Conservation (phyloP, 306 rosid genomes). For the Pyrus pyrifolia region DNA sequence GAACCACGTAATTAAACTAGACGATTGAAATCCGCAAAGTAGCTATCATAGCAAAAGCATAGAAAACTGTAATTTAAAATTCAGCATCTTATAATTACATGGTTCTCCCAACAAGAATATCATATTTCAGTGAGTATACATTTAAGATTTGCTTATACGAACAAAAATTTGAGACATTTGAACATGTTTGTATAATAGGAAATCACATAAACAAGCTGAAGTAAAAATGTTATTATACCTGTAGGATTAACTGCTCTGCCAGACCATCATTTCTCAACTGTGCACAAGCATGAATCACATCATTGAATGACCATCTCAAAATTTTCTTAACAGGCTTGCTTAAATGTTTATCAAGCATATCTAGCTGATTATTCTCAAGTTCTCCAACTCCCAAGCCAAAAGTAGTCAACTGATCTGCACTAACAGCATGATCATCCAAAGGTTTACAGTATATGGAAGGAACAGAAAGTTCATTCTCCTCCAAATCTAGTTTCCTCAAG, state of each 20-base stretch:
- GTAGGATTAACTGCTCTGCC: slow-evolving; percentile 51
- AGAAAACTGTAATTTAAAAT: slow-evolving; percentile 39
- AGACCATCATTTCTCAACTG: slow-evolving; percentile 32
- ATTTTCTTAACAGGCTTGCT: slow-evolving; percentile 23
- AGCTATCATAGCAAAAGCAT: neutral
- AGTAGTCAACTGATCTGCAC: slow-evolving; percentile 18
- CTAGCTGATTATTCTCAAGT: slow-evolving; percentile 20
- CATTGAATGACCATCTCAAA: slow-evolving; percentile 57
- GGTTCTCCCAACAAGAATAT: neutral
- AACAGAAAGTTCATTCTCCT: slow-evolving; percentile 23
- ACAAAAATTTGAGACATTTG: neutral
- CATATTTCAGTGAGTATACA: neutral
- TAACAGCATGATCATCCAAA: slow-evolving; percentile 21
- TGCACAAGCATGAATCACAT: slow-evolving; percentile 57
- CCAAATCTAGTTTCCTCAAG: slow-evolving; percentile 25
- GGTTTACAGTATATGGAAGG: slow-evolving; percentile 13
- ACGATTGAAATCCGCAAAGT: neutral
- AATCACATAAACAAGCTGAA: slow-evolving; percentile 13
- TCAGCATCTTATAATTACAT: slow-evolving; percentile 15
- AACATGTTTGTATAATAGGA: neutral
- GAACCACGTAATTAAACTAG: neutral
- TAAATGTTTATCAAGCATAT: slow-evolving; percentile 13
- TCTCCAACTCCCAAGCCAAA: slow-evolving; percentile 18
- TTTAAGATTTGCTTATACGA: neutral
- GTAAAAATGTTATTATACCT: slow-evolving; percentile 37